Evolutionary conservation across 441 rosid genomes (phyloP), one percentile per base, ranked within the genome.

Genomic region (Rhodomyrtus psidioides): DNA sequence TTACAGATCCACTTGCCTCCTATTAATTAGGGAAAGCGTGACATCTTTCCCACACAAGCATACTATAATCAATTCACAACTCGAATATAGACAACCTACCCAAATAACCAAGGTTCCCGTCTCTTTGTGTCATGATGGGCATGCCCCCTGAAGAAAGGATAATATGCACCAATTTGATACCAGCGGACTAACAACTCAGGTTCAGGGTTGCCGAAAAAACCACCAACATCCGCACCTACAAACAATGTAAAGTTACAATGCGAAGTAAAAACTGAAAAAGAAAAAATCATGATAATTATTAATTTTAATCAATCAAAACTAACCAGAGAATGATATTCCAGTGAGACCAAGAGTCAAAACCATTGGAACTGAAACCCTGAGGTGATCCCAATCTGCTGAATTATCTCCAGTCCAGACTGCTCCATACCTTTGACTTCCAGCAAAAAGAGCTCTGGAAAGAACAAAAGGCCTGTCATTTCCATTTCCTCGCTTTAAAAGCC

Each of bases 321-420:
- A 87, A 96, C 99, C 99, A 30, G 98, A 90, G 91, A 95, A 96
- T 87, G 99, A 70, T 10, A 98, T 88, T 90, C 98, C 99, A 87
- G 97, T 90, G 54, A 98, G 93, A 89, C 99, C 95, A 84, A 96
- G 98, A 7, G 98, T 93, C 93, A 98, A 91, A 83, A 96, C 49
- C 99, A 98, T 98, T 60, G 99, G 97, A 88, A 98, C 95, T 81
- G 99, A 96, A 83, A 96, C 98, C 93, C 98, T 92, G 84, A 98
- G 96, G 12, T 98, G 98, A 83, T 96, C 99, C 99, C 99, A 98
- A 3, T 96, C 98, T 58, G 99, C 99, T 24, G 95, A 89, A 90
- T 98, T 98, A 90, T 98, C 99, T 55, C 99, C 99, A 39, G 99
- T 98, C 99, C 99, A 98, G 85, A 96, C 90, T 76, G 98, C 95